Conservation (phyloP, 2,329 filamentous ascomycete genomes). For the Cladophialophora chaetospira region DNA sequence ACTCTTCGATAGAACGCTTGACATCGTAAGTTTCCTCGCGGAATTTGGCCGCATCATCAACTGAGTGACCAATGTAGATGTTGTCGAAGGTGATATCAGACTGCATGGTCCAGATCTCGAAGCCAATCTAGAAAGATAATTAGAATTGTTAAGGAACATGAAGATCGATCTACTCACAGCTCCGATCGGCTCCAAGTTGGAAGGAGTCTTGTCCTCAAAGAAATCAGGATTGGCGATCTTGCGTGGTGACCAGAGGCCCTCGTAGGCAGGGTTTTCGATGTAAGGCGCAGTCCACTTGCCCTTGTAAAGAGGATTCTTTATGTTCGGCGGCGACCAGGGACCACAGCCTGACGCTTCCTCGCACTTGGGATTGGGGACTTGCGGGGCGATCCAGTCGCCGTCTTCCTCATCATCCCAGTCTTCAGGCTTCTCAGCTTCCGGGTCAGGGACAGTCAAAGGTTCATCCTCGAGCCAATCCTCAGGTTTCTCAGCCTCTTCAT, state of each 20-base stretch:
- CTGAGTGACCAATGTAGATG: slow-evolving; percentile 98
- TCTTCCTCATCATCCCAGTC: slow-evolving; percentile 99
- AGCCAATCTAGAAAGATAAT: slow-evolving; percentile 72
- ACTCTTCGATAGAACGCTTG: slow-evolving; percentile 82
- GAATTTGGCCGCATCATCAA: slow-evolving; percentile 87
- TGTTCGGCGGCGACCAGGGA: slow-evolving; percentile 87
- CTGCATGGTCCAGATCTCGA: slow-evolving; percentile 99
- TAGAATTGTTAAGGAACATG: slow-evolving; percentile 36
- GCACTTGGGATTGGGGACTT: slow-evolving; percentile 94
- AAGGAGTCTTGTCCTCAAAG: slow-evolving; percentile 94
- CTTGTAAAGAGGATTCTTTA: slow-evolving; percentile 96
- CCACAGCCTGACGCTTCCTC: slow-evolving; percentile 91
- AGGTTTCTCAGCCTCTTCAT: slow-evolving; percentile 86
- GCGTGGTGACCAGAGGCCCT: slow-evolving; percentile 89
- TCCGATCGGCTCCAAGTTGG: slow-evolving; percentile 97
- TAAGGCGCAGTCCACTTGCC: slow-evolving; percentile 93
- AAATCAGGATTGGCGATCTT: slow-evolving; percentile 97
- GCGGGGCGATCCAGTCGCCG: slow-evolving; percentile 92
- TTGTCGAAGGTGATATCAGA: slow-evolving; percentile 99
- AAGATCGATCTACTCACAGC: slow-evolving; percentile 63
- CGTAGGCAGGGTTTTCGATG: slow-evolving; percentile 98
- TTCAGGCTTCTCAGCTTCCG: slow-evolving; percentile 94
- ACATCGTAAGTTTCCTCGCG: slow-evolving; percentile 85
- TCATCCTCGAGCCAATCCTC: slow-evolving; percentile 96
- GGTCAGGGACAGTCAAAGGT: slow-evolving; percentile 79